phyloP scores from a whole-genome alignment of 2,329 filamentous ascomycete species.

The Emydomyces testavorans region DNA sequence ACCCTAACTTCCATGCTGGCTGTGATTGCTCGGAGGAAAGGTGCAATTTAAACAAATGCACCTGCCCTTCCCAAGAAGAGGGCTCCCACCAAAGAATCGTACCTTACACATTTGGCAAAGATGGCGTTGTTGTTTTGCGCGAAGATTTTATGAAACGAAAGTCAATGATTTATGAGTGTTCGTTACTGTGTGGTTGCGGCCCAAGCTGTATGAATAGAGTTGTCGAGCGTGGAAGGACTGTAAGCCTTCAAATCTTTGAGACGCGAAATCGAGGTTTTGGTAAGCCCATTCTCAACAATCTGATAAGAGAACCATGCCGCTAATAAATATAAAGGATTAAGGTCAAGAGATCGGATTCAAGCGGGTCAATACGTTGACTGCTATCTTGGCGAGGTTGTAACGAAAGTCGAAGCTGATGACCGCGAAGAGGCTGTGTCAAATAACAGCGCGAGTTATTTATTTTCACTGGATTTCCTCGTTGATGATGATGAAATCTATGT shows the following conservation, averaged over 20 bases:
- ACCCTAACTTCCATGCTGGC: constrained; percentile 25
- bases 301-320: background rate
- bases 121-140: constrained; percentile 21
- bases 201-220: constrained; percentile 33
- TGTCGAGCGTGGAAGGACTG: constrained; percentile 30
- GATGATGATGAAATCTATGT: constrained; percentile 28
- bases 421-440: constrained; percentile 28
- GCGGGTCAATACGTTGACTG: constrained; percentile 37
- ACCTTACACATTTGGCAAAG: constrained; percentile 21
- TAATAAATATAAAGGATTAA: constrained; percentile 26
- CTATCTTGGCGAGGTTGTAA: constrained; percentile 38
- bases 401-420: constrained; percentile 26
- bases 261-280: constrained; percentile 34
- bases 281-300: constrained; percentile 14
- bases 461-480: constrained; percentile 32
- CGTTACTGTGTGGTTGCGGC: constrained; percentile 27
- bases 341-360: constrained; percentile 29
- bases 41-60: constrained; percentile 23
- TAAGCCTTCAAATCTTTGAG: constrained; percentile 35
- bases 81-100: constrained; percentile 23
- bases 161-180: constrained; percentile 35
- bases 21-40: constrained; percentile 22
- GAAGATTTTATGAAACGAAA: constrained; percentile 25
- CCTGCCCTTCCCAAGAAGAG: constrained; percentile 25
- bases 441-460: constrained; percentile 32